phyloP scores from a whole-genome alignment of 164 flowering plant genomes.

The Tinospora cordifolia region DNA sequence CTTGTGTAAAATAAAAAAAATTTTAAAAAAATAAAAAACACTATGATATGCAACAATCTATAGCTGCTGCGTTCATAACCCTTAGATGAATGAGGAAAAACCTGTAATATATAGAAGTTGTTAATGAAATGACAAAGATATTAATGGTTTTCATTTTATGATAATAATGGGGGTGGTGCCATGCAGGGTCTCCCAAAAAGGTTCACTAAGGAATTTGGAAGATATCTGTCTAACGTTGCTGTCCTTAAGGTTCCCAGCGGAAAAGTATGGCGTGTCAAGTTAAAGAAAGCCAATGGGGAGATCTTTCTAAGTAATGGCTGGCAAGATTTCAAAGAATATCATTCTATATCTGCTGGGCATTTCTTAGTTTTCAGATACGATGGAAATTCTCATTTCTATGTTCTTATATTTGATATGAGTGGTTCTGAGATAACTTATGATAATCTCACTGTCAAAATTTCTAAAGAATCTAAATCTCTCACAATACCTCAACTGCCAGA shows the following conservation, averaged over 20 bases:
- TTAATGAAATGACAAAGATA: background rate
- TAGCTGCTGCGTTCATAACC: too few relatives aligned
- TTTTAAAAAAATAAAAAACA: too few relatives aligned
- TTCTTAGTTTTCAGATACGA: slow-evolving; percentile 29
- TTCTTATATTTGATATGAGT: slow-evolving; percentile 22
- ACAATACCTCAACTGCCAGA: background rate
- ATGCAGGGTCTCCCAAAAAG: slow-evolving; percentile 30
- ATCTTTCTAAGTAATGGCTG: slow-evolving; percentile 27
- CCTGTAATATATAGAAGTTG: too few relatives aligned
- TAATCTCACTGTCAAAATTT: background rate
- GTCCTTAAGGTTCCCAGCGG: slow-evolving; percentile 20
- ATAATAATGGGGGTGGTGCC: too few relatives aligned
- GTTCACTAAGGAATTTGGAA: slow-evolving; percentile 19
- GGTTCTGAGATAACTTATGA: slow-evolving; percentile 19
- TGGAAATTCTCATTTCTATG: slow-evolving; percentile 24
- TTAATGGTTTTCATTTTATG: too few relatives aligned
- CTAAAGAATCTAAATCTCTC: background rate
- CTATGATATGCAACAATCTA: too few relatives aligned
- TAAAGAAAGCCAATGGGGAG: slow-evolving; percentile 12
- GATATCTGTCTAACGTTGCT: slow-evolving; percentile 14
- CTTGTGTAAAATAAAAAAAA: too few relatives aligned
- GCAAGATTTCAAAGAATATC: slow-evolving; percentile 22
- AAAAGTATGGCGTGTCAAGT: slow-evolving; percentile 15
- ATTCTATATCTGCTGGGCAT: slow-evolving; percentile 25
- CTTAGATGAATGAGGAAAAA: too few relatives aligned